Base-by-base conservation (phyloP, 495 filamentous ascomycete genomes). In the Xylaria acuta region DNA sequence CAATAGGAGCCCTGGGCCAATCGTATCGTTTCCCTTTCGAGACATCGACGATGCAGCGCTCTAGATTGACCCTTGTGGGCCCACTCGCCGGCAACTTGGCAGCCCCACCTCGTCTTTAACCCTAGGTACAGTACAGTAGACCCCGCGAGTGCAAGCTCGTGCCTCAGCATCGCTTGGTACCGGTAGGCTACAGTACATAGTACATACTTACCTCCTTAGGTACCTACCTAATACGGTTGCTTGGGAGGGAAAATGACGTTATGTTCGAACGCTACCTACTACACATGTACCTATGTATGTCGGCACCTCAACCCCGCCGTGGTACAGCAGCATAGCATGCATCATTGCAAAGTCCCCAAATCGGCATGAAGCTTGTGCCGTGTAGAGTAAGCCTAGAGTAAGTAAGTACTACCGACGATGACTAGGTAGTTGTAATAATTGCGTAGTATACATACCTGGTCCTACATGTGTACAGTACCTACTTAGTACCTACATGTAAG, bases 31-130 rank as follows among this genome's bases (percentile, higher is more conserved):
- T 58, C 22, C 49, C 25, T 59, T 3, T 3, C 22, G 7, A n/a
- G 27, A 54, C 34, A 58, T 56, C 66, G 66, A 58, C 53, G 66
- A 68, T 43, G 38, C 34, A 64, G 25, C 11, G 3, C 25, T 27
- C n/a, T 25, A 53, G 7, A 25, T 25, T n/a, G 47, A 11, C n/a
- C n/a, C 3, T 22, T 32, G 25, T 30, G 51, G 14, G 7, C 25
- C 25, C 1, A n/a, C 45, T 49, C 5, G 45, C 20, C 16, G 20
- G 18, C 43, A 56, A 56, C 25, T 9, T 30, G 51, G 25, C 53
- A 30, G 53, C 53, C 51, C 53, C 53, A 56, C 53, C 2, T 18
- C 12, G 5, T 11, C 5, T 56, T 32, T 27, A 25, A 27, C 22
- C 51, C 36, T 7, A 38, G n/a, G n/a, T n/a, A n/a, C n/a, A n/a